A percentile compares a stretch with the other conserved stretches of the same genome.
phyloP scores from a whole-genome alignment of 1,284 basidiomycete species.

The Puccinia sorghi region DNA sequence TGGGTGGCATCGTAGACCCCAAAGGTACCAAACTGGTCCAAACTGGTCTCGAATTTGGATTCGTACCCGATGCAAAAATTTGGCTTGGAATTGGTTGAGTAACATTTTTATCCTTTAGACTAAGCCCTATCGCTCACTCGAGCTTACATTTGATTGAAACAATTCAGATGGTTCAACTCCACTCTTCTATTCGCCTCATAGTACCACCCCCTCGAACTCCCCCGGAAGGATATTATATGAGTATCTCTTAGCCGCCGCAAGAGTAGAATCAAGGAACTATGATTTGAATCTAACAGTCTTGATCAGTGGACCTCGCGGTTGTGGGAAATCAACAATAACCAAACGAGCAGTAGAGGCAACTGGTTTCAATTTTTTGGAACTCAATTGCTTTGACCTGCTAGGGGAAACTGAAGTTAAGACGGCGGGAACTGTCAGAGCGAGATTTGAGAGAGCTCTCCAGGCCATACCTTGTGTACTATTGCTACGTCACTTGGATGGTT shows the following conservation, averaged over 20 bases:
- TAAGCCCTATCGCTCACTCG: slow-evolving; percentile 1
- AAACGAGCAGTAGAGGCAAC: slow-evolving; percentile 66
- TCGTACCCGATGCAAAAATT: slow-evolving; percentile 66
- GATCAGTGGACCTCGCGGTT: slow-evolving; percentile 72
- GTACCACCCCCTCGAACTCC: slow-evolving; percentile 14
- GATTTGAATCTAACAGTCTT: slow-evolving; percentile 69
- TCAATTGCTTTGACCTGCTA: slow-evolving; percentile 81
- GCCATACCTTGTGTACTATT: slow-evolving; percentile 85
- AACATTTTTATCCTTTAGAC: not conserved
- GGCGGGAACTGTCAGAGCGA: slow-evolving; percentile 72
- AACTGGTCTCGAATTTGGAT: slow-evolving; percentile 71
- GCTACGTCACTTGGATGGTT: slow-evolving; percentile 79
- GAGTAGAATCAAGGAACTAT: slow-evolving; percentile 65
- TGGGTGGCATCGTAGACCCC: slow-evolving; percentile 84
- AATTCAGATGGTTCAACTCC: slow-evolving; percentile 48
- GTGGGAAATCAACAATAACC: slow-evolving; percentile 70
- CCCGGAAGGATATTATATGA: slow-evolving; percentile 52
- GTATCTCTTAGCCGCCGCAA: slow-evolving; percentile 63
- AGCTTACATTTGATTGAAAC: not conserved
- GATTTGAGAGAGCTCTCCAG: slow-evolving; percentile 74
- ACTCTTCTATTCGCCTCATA: not conserved
- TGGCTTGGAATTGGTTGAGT: slow-evolving; percentile 65
- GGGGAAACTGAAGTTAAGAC: slow-evolving; percentile 79
- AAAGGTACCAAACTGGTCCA: slow-evolving; percentile 73
- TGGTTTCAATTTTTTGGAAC: slow-evolving; percentile 68